Conservation (phyloP, 2,329 filamentous ascomycete species). For the Talaromyces sp. region DNA sequence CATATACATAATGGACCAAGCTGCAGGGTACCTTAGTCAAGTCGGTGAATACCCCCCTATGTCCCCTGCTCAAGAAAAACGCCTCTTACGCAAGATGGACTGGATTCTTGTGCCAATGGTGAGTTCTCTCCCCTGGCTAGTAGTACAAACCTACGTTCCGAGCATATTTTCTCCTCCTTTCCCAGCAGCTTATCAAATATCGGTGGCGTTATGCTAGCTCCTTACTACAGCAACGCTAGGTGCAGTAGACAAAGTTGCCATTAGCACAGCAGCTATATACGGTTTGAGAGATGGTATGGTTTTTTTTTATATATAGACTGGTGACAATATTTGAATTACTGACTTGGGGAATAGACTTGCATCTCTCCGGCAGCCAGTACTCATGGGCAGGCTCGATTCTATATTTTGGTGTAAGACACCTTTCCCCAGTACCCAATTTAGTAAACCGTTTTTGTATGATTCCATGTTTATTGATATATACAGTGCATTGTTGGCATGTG, state of each 20-base stretch:
- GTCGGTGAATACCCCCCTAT: slow-evolving; percentile 17
- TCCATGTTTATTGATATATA: slow-evolving; percentile 20
- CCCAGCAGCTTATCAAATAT: background rate
- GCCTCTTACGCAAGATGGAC: slow-evolving; percentile 51
- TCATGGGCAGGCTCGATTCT: slow-evolving; percentile 42
- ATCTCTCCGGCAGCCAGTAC: slow-evolving; percentile 48
- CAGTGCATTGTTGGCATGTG: slow-evolving; percentile 47
- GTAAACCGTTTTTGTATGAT: background rate
- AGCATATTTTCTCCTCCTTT: background rate
- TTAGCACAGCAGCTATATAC: slow-evolving; percentile 48
- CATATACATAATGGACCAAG: slow-evolving; percentile 18
- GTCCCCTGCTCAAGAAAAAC: slow-evolving; percentile 21
- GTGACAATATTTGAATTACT: too few species aligned
- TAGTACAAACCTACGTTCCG: background rate
- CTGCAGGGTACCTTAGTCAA: slow-evolving; percentile 22
- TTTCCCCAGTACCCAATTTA: background rate
- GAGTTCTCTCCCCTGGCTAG: slow-evolving; percentile 25
- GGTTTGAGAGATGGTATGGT: slow-evolving; percentile 37
- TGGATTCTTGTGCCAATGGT: slow-evolving; percentile 53
- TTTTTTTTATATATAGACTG: background rate
- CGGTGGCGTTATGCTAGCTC: slow-evolving; percentile 1
- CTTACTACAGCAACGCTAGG: slow-evolving; percentile 24
- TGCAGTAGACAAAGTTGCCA: slow-evolving; percentile 26
- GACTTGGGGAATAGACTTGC: slow-evolving; percentile 32
- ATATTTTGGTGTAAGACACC: slow-evolving; percentile 18